Conservation (phyloP, 2,329 filamentous ascomycete genomes). For the Dothistroma pini region DNA sequence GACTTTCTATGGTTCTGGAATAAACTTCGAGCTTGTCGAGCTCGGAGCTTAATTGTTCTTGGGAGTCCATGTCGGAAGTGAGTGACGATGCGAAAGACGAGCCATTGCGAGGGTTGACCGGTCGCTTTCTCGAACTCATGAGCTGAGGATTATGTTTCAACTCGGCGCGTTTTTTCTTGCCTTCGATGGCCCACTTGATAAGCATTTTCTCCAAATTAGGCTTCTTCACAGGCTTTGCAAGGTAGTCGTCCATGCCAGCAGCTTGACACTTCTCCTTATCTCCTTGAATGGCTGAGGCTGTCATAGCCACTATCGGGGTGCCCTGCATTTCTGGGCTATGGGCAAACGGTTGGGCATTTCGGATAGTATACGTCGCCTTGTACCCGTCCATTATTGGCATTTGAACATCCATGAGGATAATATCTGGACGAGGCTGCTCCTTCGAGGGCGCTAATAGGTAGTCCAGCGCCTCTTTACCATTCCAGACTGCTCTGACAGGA, state of each 20-base stretch:
- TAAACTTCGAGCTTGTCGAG: constrained; percentile 37
- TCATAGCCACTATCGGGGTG: constrained; percentile 78
- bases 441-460: constrained; percentile 52
- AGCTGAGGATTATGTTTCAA: constrained; percentile 18
- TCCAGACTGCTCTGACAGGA: constrained; percentile 67
- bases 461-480: constrained; percentile 73
- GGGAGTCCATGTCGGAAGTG: constrained; percentile 23
- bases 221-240: constrained; percentile 70
- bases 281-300: constrained; percentile 72
- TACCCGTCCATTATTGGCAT: constrained; percentile 70
- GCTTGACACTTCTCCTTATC: constrained; percentile 69
- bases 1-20: constrained; percentile 38
- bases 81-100: constrained; percentile 24
- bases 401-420: constrained; percentile 57
- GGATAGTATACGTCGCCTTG: constrained; percentile 68
- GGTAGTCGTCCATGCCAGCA: constrained; percentile 71
- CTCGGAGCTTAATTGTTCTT: constrained; percentile 33
- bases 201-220: constrained; percentile 67
- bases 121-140: constrained; percentile 15
- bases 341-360: constrained; percentile 64
- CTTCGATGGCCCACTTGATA: constrained; percentile 60
- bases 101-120: constrained; percentile 15
- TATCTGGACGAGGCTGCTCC: constrained; percentile 59
- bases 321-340: constrained; percentile 52
- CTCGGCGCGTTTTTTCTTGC: constrained; percentile 34